Evolutionary conservation across 2,329 filamentous ascomycete species (phyloP).

Genomic region (Fragosphaeria purpurea): DNA sequence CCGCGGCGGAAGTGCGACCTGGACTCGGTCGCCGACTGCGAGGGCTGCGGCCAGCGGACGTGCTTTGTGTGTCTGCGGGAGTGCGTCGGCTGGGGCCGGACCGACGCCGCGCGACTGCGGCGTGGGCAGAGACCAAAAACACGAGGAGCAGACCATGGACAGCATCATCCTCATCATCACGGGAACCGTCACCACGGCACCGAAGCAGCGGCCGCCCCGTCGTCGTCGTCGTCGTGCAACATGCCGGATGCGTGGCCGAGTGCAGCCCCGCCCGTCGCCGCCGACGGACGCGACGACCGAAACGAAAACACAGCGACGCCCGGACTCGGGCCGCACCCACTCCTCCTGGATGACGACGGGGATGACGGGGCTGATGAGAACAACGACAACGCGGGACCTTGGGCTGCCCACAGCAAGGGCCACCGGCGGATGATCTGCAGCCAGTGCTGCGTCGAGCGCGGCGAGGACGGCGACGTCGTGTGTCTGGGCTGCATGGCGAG

Average conservation of each 20-base stretch:
- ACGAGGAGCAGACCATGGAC: too few species aligned
- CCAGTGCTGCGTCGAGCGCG: conserved; percentile 57
- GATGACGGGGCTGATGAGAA: too few species aligned
- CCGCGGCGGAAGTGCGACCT: conserved; percentile 57
- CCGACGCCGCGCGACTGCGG: too few species aligned
- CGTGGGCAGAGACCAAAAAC: too few species aligned
- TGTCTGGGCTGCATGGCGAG: conserved; percentile 51
- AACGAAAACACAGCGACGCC: too few species aligned
- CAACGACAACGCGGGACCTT: conserved; percentile 11
- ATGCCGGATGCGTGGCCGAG: too few species aligned
- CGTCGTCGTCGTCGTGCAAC: conserved; percentile 18
- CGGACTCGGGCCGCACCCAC: conserved; percentile 14
- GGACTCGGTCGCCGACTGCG: conserved; percentile 55
- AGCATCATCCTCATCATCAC: too few species aligned
- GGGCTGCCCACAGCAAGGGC: conserved; percentile 26
- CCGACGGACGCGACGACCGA: too few species aligned
- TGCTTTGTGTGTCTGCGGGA: conserved; percentile 61
- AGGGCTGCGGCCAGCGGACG: conserved; percentile 49
- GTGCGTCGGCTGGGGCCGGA: conserved; percentile 40
- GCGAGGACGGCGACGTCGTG: conserved; percentile 53
- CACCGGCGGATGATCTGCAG: conserved; percentile 53
- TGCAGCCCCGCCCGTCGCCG: too few species aligned
- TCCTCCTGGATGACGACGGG: not conserved
- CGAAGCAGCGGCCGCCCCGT: conserved; percentile 15
- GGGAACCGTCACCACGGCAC: too few species aligned